phyloP scores from a whole-genome alignment of 306 rosid genomes.

The Inga leiocalycina region DNA sequence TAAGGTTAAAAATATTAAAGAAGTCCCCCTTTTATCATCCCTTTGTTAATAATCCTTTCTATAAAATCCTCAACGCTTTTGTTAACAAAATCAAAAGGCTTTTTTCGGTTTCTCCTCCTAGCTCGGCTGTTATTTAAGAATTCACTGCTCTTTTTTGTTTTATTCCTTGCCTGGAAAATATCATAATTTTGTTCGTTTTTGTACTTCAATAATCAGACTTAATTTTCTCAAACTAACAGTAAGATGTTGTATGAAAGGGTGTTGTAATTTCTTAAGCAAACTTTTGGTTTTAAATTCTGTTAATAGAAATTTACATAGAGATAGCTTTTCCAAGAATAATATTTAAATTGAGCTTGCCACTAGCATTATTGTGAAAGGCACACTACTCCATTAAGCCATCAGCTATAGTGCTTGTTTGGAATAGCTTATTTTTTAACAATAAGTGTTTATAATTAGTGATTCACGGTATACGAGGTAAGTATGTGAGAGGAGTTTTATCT shows the following conservation, averaged over 20 bases:
- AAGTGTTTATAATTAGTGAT: too few relatives aligned
- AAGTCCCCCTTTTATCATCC: neutral
- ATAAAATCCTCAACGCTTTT: neutral
- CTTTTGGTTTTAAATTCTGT: too few relatives aligned
- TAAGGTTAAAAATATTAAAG: neutral
- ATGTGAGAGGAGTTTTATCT: too few relatives aligned
- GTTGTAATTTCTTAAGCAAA: too few relatives aligned
- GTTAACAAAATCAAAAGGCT: neutral
- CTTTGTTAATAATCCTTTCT: neutral
- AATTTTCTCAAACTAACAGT: neutral
- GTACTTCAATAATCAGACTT: neutral
- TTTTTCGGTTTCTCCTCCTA: neutral
- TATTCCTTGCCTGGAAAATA: neutral
- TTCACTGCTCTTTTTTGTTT: neutral
- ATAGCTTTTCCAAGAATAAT: too few relatives aligned
- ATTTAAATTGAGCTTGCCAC: too few relatives aligned
- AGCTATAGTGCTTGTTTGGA: too few relatives aligned
- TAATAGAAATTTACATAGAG: too few relatives aligned
- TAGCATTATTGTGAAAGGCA: too few relatives aligned
- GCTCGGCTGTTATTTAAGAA: neutral
- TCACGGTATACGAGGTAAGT: too few relatives aligned
- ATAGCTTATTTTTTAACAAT: too few relatives aligned
- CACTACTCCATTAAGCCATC: too few relatives aligned
- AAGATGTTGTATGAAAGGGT: neutral
- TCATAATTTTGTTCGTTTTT: neutral